Evolutionary conservation across 1,284 basidiomycete species (phyloP), one percentile per base, ranked within the genome.

Genomic region (Athelia psychrophila): DNA sequence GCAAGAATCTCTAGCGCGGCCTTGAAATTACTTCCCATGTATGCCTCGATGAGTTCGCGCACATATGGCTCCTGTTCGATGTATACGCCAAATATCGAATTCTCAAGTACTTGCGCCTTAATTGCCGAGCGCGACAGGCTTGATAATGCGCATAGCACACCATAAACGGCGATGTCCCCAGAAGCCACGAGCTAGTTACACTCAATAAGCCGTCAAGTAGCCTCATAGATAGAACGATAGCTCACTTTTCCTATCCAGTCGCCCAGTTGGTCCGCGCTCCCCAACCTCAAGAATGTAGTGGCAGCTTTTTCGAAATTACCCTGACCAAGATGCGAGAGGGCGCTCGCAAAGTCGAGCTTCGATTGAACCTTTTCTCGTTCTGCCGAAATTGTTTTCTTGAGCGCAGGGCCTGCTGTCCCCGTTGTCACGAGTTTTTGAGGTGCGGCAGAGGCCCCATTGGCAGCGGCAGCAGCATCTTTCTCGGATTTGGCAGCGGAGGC

Each of bases 61-160:
- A 92, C 70, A 59, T 93, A 91, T 0, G 91, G 86, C 64, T 93
- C 92, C 58, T 90, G 84, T 60, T 95, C 93, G 48, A 95, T 83
- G 64, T 91, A 92, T 27, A 81, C 75, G 2, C 82, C 77, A 58
- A 94, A 90, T 3, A 75, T 74, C 2, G 84, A 72, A 60, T 86
- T 91, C 52, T 86, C 86, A 23, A 93, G 67, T 12, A 94, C 72
- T 60, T 81, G 78, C 0, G 78, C 62, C 59, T 86, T 86, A 67
- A 95, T 83, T n/a, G 78, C 73, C 0, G 78, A 73, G 3, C 93
- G 83, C 10, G 81, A 71, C 57, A 93, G 77, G 30, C 81, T 87
- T 0, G 92, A 87, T 12, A 96, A 77, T 2, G 88, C 86, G 59
- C 91, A 93, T 0, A 95, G 70, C 0, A 84, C 84, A 6, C 85